Base-by-base conservation (phyloP, 768 basidiomycete species). In the Podaxis sp. region DNA sequence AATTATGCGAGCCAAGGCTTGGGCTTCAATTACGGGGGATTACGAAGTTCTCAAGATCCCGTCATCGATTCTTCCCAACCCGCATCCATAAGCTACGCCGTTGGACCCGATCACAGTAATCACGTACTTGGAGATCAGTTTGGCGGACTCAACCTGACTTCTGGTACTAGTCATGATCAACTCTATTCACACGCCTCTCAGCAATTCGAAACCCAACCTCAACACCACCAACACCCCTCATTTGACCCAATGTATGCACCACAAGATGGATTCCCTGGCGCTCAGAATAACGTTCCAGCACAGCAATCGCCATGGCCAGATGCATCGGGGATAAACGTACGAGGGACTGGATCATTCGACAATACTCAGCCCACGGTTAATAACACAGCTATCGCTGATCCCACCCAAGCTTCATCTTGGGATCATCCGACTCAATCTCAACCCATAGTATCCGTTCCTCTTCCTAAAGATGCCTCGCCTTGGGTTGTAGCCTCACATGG, bases 401-500 rank as follows among this genome's bases (percentile, higher is more conserved):
- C 67, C 9, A 40, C 69, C 6, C 74, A 74, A 50, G 59, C 65
- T 25, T 70, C 75, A 2, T 77, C 77, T 38, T 78, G 82, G 83
- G 72, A 66, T 47, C 70, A 69, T 48, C 40, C 71, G 32, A 63
- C 57, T 21, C 71, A 71, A 52, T 55, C 66, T 21, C 71, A 71
- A 54, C 56, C 66, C 23, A 65, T 71, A 9, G 65, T 66, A 38
- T 62, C 74, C 55, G 59, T 55, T 48, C 65, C 74, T 13, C 69
- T 72, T 40, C 50, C 68, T 18, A 68, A 70, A 35, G 80, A 86
- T 14, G 74, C 80, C 52, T 83, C 86, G 1, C 79, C 85, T 3
- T 88, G 88, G 87, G 68, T 77, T 50, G 70, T 74, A 53, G 74
- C 82, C 10, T 80, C 82, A 4, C 75, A 84, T 57, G 76, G 76